These are phyloP conservation scores for Colletotrichum tropicale DNA, from an alignment of 2,329 filamentous ascomycete genomes.

Conservation along the genomic window DNA sequence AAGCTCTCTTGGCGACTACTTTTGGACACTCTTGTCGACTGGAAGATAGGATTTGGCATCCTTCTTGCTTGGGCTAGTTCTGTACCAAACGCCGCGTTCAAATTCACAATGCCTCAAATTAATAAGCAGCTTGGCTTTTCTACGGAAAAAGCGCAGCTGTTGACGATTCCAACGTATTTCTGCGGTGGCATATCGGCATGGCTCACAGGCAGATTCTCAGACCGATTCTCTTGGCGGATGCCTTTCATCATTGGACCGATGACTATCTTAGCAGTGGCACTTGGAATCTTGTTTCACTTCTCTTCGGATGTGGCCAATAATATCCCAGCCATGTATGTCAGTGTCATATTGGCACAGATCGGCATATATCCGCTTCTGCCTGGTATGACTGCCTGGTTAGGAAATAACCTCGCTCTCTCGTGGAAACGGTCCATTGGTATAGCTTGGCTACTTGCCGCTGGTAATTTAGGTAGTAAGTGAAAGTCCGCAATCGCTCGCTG, in stretches of 20 bases:
- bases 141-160: slow-evolving; percentile 29
- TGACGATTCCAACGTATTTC: slow-evolving; percentile 39
- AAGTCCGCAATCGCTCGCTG: neutral
- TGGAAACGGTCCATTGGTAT: slow-evolving; percentile 28
- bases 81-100: slow-evolving; percentile 35
- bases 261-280: slow-evolving; percentile 32
- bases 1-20: slow-evolving; percentile 32
- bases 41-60: slow-evolving; percentile 45
- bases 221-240: slow-evolving; percentile 40
- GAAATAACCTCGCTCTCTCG: slow-evolving; percentile 27
- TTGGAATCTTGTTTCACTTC: slow-evolving; percentile 35
- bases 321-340: slow-evolving; percentile 26
- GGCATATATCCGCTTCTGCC: slow-evolving; percentile 37
- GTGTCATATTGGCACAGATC: neutral
- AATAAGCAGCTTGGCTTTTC: slow-evolving; percentile 43
- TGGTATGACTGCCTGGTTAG: slow-evolving; percentile 26
- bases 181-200: slow-evolving; percentile 32
- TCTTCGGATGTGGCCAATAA: slow-evolving; percentile 39
- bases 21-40: slow-evolving; percentile 41
- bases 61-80: slow-evolving; percentile 44
- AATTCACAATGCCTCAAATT: slow-evolving; percentile 37
- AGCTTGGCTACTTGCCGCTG: slow-evolving; percentile 25
- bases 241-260: slow-evolving; percentile 39
- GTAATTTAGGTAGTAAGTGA: neutral
- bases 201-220: slow-evolving; percentile 32